These are phyloP conservation scores for Heritiera fomes DNA, from an alignment of 345 rosid genomes.

Conservation along the genomic window DNA sequence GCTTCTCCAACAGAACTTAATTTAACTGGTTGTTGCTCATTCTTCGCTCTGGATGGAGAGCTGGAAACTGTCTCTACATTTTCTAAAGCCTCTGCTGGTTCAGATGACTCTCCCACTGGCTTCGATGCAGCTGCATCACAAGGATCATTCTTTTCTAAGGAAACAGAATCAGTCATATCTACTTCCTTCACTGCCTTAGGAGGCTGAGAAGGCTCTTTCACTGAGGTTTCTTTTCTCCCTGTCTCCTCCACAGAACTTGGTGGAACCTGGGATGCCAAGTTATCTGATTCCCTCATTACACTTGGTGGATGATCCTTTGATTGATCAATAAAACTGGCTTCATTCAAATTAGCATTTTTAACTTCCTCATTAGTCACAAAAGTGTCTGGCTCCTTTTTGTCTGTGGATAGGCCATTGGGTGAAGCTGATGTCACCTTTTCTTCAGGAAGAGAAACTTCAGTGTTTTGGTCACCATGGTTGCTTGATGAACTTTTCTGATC, in stretches of 20 bases:
- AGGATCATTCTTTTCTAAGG: slow-evolving; percentile 43
- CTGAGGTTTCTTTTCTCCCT: slow-evolving; percentile 37
- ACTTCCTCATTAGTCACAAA: slow-evolving; percentile 32
- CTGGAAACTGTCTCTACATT: slow-evolving; percentile 26
- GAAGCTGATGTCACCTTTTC: slow-evolving; percentile 43
- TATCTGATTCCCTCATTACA: slow-evolving; percentile 28
- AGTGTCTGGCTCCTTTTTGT: slow-evolving; percentile 29
- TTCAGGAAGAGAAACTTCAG: slow-evolving; percentile 43
- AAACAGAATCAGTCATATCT: slow-evolving; percentile 36
- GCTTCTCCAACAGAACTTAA: slow-evolving; percentile 20
- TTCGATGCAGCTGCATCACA: slow-evolving; percentile 35
- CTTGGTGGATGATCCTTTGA: slow-evolving; percentile 30
- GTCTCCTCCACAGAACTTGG: slow-evolving; percentile 35
- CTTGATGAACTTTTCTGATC: slow-evolving; percentile 35
- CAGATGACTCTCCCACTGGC: slow-evolving; percentile 35
- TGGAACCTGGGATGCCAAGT: slow-evolving; percentile 24
- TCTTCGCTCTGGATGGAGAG: slow-evolving; percentile 21
- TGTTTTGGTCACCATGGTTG: slow-evolving; percentile 34
- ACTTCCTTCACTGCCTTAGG: slow-evolving; percentile 41
- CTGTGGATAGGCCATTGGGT: slow-evolving; percentile 32
- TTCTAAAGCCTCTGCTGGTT: slow-evolving; percentile 25
- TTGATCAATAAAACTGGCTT: slow-evolving; percentile 30
- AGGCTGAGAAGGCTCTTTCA: slow-evolving; percentile 35
- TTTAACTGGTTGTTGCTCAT: slow-evolving; percentile 18
- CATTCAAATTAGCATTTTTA: slow-evolving; percentile 39